These are phyloP conservation scores for Cyclotella sp. DNA, from an alignment of 108 stramenopile genomes.

Conservation along the genomic window DNA sequence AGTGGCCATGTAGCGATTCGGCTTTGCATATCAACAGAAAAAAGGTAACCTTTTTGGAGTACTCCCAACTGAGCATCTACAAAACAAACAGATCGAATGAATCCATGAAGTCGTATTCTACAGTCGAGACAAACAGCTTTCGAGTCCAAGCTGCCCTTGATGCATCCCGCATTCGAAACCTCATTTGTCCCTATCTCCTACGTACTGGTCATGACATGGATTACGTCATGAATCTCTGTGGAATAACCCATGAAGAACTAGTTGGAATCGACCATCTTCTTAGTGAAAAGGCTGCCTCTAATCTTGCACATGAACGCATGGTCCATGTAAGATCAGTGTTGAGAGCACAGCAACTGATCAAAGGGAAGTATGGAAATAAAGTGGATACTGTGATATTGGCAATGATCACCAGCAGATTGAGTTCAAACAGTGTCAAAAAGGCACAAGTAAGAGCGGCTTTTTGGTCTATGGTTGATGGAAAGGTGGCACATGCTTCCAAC, in stretches of 20 bases:
- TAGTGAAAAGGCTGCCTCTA: not conserved
- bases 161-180: not conserved
- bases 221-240: not conserved
- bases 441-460: too few species aligned
- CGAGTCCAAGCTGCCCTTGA: too few species aligned
- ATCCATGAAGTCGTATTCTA: not conserved
- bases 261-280: not conserved
- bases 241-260: not conserved
- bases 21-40: too few species aligned
- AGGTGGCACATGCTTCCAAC: too few species aligned
- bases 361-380: not conserved
- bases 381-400: not conserved
- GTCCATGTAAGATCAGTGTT: not conserved
- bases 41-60: too few species aligned
- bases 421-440: too few species aligned
- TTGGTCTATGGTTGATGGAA: too few species aligned
- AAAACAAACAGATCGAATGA: too few species aligned
- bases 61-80: too few species aligned
- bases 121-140: not conserved
- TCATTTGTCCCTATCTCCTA: not conserved
- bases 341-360: not conserved
- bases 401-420: not conserved
- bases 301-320: not conserved
- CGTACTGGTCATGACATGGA: not conserved
- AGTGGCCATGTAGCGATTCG: too few species aligned